Conservation (phyloP, 148 eudicot genomes). For the Fagopyrum esculentum region DNA sequence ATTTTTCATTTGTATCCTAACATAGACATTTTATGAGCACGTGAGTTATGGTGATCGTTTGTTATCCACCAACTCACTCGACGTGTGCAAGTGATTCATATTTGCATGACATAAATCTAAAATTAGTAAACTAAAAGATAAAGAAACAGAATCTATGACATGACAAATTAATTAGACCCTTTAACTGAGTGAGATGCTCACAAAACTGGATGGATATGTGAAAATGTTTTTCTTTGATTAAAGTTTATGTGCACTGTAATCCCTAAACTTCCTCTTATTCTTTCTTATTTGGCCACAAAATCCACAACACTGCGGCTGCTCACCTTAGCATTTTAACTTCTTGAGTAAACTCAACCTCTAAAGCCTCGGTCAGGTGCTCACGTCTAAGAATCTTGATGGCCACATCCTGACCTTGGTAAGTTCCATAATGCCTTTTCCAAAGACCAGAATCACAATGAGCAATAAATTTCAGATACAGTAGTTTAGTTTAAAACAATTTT, state of each 20-base stretch:
- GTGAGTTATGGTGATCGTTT: too few species aligned
- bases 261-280: not conserved
- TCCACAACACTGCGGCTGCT: constrained; percentile 1
- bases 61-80: too few species aligned
- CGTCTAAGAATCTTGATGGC: constrained; percentile 81
- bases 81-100: too few species aligned
- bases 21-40: too few species aligned
- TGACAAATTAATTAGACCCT: too few species aligned
- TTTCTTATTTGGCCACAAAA: not conserved
- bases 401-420: constrained; percentile 75
- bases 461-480: constrained; percentile 1
- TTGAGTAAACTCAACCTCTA: constrained; percentile 81
- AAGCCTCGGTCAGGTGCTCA: constrained; percentile 62
- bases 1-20: not conserved
- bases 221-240: not conserved
- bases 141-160: not conserved
- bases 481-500: not conserved
- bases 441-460: constrained; percentile 10
- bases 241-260: not conserved
- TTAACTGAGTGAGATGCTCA: too few species aligned
- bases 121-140: not conserved
- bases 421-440: constrained; percentile 63
- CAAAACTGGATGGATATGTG: not conserved
- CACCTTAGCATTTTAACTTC: constrained; percentile 82
- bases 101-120: too few species aligned